A percentile compares a stretch with the other conserved stretches of the same genome.
Conservation (phyloP, 345 rosid genomes). For the Salix exigua region DNA sequence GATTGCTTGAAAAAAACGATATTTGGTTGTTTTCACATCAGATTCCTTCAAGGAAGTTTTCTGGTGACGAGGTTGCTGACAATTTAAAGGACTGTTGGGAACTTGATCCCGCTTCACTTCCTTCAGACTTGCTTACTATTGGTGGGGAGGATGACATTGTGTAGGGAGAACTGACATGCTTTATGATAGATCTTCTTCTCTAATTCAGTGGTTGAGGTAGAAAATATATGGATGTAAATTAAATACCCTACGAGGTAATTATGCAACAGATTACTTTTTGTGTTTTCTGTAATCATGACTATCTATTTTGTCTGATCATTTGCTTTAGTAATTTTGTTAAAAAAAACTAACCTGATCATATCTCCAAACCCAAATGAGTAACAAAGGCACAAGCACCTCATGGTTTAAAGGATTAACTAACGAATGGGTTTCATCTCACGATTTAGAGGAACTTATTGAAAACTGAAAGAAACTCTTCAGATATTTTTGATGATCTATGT, state of each 20-base stretch:
- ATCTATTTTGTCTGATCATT: background rate
- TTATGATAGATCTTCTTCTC: background rate
- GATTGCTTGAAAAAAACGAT: slow-evolving; percentile 55
- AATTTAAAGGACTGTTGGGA: slow-evolving; percentile 66
- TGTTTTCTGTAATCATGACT: background rate
- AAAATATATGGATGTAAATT: background rate
- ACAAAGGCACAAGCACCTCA: background rate
- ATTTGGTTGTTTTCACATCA: slow-evolving; percentile 66
- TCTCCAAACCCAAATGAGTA: no score
- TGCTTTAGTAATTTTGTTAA: background rate
- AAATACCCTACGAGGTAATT: slow-evolving; percentile 6
- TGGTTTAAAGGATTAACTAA: background rate
- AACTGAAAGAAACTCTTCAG: background rate
- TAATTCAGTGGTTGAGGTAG: background rate
- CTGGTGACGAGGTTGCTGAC: slow-evolving; percentile 41
- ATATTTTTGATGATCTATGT: background rate
- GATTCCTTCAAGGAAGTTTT: slow-evolving; percentile 75
- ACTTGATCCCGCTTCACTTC: slow-evolving; percentile 76
- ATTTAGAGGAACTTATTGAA: background rate
- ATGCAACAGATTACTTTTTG: background rate
- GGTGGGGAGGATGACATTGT: slow-evolving; percentile 11
- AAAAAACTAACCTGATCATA: background rate
- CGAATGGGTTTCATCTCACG: background rate
- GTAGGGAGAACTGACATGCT: background rate
- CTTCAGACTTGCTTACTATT: slow-evolving; percentile 36